Conservation (phyloP, 2,329 filamentous ascomycete genomes). For the Cercospora sojina region DNA sequence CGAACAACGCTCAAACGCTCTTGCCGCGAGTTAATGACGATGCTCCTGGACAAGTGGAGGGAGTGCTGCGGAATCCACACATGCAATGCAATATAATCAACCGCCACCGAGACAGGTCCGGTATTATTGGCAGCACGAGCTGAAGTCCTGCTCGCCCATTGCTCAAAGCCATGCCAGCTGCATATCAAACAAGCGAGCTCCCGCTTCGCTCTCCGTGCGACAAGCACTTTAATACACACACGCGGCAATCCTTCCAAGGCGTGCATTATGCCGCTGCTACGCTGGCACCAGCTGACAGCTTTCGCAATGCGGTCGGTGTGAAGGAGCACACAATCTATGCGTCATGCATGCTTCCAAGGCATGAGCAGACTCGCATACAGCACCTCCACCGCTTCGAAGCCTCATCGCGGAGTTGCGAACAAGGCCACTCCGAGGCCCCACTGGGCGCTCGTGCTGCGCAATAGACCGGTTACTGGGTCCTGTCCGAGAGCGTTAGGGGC, state of each 20-base stretch:
- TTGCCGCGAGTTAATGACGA: not conserved
- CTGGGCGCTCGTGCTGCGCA: not conserved
- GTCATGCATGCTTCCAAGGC: not conserved
- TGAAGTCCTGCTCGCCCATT: not conserved
- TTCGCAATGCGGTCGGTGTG: not conserved
- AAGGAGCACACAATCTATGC: not conserved
- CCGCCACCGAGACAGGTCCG: constrained; percentile 1
- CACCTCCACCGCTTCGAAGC: not conserved
- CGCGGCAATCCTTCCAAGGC: not conserved
- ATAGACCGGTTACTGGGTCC: constrained; percentile 6
- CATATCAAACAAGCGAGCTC: constrained; percentile 1
- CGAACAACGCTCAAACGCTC: not conserved
- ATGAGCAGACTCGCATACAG: not conserved
- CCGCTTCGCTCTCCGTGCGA: not conserved
- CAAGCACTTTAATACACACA: not conserved
- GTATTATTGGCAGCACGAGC: constrained; percentile 5
- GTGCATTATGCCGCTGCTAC: constrained; percentile 1
- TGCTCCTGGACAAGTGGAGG: not conserved
- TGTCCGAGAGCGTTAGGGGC: not conserved
- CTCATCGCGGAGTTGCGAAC: not conserved
- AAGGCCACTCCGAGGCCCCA: not conserved
- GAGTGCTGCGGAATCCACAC: not conserved
- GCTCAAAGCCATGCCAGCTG: constrained; percentile 1
- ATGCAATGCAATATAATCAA: not conserved
- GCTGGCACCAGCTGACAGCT: constrained; percentile 4